Base-by-base conservation (phyloP, 2,329 filamentous ascomycete genomes). In the Myriosclerotinia duriaeana region DNA sequence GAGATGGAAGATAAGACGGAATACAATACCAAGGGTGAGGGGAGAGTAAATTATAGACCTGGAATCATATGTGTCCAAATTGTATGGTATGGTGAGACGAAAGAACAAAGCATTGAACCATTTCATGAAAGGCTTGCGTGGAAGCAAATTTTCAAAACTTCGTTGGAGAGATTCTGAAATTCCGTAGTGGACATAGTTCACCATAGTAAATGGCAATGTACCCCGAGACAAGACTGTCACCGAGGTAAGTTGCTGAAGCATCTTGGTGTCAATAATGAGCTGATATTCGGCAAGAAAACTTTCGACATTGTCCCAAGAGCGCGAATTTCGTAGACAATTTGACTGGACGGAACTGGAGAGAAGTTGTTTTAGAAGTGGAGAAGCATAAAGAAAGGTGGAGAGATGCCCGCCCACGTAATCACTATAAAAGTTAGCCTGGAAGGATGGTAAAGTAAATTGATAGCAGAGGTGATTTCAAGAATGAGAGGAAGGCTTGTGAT, bases 41-140 rank as follows among this genome's bases (percentile, higher is more conserved):
- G 66, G 66, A 2, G 65, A 65, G 48, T 53, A 50, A 14, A 70
- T 56, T 14, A 67, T 64, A 2, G 34, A 38, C 1, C 9, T 8
- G 14, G 30, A n/a, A 5, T 40, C 14, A 22, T 9, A 12, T 7
- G 65, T 6, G 20, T 68, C 38, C 12, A 46, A 30, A 4, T 59
- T 61, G 46, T 64, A 68, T 11, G 67, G 69, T 17, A 68, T 52
- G 12, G 58, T 56, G 12, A 65, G 22, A 14, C 67, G 36, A 50
- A 70, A 69, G 44, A 71, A 71, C 3, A 70, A 54, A 26, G 44
- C 61, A 44, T 66, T 68, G 38, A 69, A 59, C 69, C 68, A 70
- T 58, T 59, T 69, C 34, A 50, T 64, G 53, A 69, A 69, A 12
- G 15, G 1, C 14, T 50, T 60, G 7, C 63, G 62, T 14, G 61